Evolutionary conservation across 768 basidiomycete species (phyloP), one percentile per base, ranked within the genome.

Genomic region (Trametes meyenii): DNA sequence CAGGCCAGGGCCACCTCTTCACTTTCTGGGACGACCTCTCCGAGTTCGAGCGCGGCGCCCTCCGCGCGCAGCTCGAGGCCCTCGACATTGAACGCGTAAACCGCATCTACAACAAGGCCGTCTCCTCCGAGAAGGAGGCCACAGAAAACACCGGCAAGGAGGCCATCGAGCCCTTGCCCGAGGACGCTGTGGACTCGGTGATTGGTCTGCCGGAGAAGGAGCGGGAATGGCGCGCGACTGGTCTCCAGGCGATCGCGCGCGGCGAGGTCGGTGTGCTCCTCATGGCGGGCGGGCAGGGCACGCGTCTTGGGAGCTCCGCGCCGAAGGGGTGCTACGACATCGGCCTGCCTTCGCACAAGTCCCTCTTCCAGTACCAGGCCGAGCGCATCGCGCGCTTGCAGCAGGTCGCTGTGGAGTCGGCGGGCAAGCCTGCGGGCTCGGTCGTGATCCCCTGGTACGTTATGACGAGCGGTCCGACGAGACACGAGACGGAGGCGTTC

Each of bases 301-400:
- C 96, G 19, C 83, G 97, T 57, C 78, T 99, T 44, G 97, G 97
- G 33, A 94, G 92, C 70, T 84, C 83, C 33, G 90, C 90, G 5
- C 97, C 97, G 21, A 99, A 99, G 72, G 97, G 97, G 5, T 97
- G 96, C 79, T 98, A 98, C 76, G 95, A 98, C 73, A 98, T 99
- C 67, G 92, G 90, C 14, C 81, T 99, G 36, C 92, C 95, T 12
- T 94, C 92, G 23, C 88, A 92, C 77, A 96, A 95, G 76, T 86
- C 89, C 13, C 86, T 99, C 56, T 98, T 99, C 81, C 94, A 97
- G 69, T 90, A 92, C 67, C 97, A 99, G 75, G 97, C 96, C n/a
- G 95, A 96, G 77, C 86, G 97, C 57, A 97, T 99, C 72, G 81
- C 83, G 61, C 86, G 91, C 60, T 77, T 99, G 58, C 92, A 96